Evolutionary conservation across 495 filamentous ascomycete genomes (phyloP).

Genomic region (Xylaria nigripes): DNA sequence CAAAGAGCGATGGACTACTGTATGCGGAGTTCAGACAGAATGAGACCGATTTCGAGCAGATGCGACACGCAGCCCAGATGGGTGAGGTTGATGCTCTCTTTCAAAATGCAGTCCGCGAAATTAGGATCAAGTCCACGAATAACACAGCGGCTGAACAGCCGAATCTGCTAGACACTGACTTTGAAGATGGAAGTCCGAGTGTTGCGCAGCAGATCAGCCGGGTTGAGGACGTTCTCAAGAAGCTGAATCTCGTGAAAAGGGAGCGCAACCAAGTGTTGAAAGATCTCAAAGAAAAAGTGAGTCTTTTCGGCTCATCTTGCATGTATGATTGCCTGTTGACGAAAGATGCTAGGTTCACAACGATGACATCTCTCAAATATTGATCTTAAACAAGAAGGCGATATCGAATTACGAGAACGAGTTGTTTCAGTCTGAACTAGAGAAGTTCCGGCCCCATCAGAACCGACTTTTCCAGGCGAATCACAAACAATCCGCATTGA

Average conservation of each 20-base stretch:
- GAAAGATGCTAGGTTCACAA: slow-evolving; percentile 61
- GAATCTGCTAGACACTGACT: slow-evolving; percentile 84
- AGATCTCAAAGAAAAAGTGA: slow-evolving; percentile 93
- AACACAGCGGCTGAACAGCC: slow-evolving; percentile 59
- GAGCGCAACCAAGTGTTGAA: slow-evolving; percentile 88
- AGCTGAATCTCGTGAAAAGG: slow-evolving; percentile 80
- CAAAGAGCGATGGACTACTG: slow-evolving; percentile 78
- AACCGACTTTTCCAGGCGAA: slow-evolving; percentile 82
- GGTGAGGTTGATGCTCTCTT: slow-evolving; percentile 87
- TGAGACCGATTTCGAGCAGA: slow-evolving; percentile 86
- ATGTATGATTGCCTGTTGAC: slow-evolving; percentile 2
- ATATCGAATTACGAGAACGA: slow-evolving; percentile 81
- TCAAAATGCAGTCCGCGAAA: slow-evolving; percentile 65
- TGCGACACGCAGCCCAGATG: slow-evolving; percentile 80
- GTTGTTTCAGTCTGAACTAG: slow-evolving; percentile 86
- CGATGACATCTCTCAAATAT: slow-evolving; percentile 93
- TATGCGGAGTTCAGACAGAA: slow-evolving; percentile 75
- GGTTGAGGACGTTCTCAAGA: slow-evolving; percentile 88
- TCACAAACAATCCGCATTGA: slow-evolving; percentile 84
- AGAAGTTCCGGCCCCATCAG: slow-evolving; percentile 93
- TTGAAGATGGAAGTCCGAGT: slow-evolving; percentile 66
- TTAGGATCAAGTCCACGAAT: slow-evolving; percentile 47
- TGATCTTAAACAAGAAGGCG: slow-evolving; percentile 95
- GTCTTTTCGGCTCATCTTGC: slow-evolving; percentile 7
- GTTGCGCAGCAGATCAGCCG: slow-evolving; percentile 83